Conservation (phyloP, 1,284 basidiomycete genomes). For the Afroboletus lepidellus region DNA sequence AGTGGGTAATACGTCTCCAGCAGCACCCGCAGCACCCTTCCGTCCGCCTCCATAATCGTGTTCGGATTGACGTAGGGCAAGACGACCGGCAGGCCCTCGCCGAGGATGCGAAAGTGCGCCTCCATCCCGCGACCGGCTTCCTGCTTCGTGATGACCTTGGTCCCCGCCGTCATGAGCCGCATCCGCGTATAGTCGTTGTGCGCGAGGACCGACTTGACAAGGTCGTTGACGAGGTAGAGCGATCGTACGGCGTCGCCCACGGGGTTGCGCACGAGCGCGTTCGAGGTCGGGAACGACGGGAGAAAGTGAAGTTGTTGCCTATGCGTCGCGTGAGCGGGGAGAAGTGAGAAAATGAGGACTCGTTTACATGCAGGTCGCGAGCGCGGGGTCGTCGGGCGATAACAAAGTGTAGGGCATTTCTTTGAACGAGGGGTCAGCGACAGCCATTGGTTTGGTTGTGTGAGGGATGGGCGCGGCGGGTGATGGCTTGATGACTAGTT, state of each 20-base stretch:
- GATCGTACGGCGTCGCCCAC: conserved; percentile 77
- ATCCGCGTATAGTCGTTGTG: conserved; percentile 86
- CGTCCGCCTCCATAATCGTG: conserved; percentile 60
- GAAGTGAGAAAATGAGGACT: neutral
- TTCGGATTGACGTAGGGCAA: conserved; percentile 73
- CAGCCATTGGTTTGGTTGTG: conserved; percentile 18
- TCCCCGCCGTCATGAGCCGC: conserved; percentile 88
- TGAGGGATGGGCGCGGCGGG: neutral
- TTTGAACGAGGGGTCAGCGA: conserved; percentile 63
- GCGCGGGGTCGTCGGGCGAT: conserved; percentile 64
- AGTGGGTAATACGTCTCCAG: conserved; percentile 80
- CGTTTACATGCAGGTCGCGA: conserved; percentile 65
- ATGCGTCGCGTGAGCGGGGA: neutral
- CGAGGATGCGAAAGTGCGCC: conserved; percentile 75
- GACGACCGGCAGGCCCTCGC: conserved; percentile 83
- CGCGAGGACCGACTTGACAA: conserved; percentile 77
- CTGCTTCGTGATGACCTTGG: conserved; percentile 79
- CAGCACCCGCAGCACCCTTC: conserved; percentile 64
- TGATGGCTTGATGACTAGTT: neutral
- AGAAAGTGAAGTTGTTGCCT: conserved; percentile 77
- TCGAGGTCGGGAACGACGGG: conserved; percentile 71
- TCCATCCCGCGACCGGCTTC: conserved; percentile 55
- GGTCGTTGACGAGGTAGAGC: conserved; percentile 86
- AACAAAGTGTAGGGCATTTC: conserved; percentile 91
- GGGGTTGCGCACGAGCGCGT: conserved; percentile 87